Base-by-base conservation (phyloP, 1,284 basidiomycete species). In the Mycosarcoma mackinlayi region DNA sequence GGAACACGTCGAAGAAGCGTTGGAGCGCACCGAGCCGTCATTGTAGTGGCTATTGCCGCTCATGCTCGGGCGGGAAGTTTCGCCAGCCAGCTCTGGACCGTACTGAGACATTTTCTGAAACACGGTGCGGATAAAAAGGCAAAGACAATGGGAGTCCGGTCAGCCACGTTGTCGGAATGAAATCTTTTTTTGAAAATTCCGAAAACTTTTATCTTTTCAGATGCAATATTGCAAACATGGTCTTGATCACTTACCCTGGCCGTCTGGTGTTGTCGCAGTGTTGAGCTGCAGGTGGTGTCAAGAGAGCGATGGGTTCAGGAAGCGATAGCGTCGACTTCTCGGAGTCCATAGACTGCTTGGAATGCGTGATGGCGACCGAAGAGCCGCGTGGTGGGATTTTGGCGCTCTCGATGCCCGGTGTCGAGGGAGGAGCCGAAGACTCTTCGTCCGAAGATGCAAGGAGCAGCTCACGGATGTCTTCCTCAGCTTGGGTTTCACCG, bases 271-370 rank as follows among this genome's bases (percentile, higher is more conserved):
- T 24, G n/a, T 49, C 33, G 3, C 27, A 14, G 13, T 9, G 28
- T n/a, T 45, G 35, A 3, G 39, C 9, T 19, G 48, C 39, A 13
- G 55, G 35, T 19, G 55, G 46, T 41, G 62, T 37, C 6, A 52
- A 21, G n/a, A 65, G 51, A 0, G 41, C 47, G 37, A 59, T 59
- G 3, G 51, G 46, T 48, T 55, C 56, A 16, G 41, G 47, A 21
- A 59, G 40, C 3, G 39, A 48, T 16, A 55, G 25, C 0, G 45
- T 30, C 13, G 65, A 57, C 34, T 63, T 68, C 14, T 62, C 66
- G 25, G 51, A 59, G 18, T 69, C 66, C 66, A 69, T 63, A 50
- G 60, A 69, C 38, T 55, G 41, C 35, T 69, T 69, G 24, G 35
- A 37, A 1, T 42, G 27, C 1, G 21, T 27, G 1, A 59, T 18